These are phyloP conservation scores for Cordyceps militaris DNA, from an alignment of 2,329 filamentous ascomycete genomes.

Conservation along the genomic window DNA sequence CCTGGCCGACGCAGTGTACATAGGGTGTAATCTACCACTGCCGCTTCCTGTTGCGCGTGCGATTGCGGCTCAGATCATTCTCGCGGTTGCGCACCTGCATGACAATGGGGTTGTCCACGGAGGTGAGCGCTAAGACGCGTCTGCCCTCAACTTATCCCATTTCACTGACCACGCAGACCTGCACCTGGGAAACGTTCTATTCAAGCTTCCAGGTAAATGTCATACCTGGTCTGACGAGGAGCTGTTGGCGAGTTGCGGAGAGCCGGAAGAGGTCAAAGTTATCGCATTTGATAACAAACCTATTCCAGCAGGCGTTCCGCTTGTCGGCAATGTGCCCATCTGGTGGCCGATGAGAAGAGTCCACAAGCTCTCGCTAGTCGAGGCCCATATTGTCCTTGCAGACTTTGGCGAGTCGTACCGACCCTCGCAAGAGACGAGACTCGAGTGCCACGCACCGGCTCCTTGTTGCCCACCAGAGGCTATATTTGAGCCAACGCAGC, in stretches of 20 bases:
- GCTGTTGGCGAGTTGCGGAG: constrained; percentile 24
- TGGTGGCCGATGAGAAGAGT: background rate
- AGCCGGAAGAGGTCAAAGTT: constrained; percentile 23
- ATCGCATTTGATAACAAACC: constrained; percentile 18
- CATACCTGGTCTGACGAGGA: constrained; percentile 25
- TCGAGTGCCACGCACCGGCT: constrained; percentile 15
- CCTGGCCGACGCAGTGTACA: constrained; percentile 6
- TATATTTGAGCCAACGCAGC: background rate
- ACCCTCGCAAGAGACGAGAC: constrained; percentile 18
- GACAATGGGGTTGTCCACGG: constrained; percentile 16
- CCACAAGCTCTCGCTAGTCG: constrained; percentile 15
- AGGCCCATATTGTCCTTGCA: constrained; percentile 23
- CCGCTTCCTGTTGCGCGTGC: constrained; percentile 17
- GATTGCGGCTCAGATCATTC: constrained; percentile 16
- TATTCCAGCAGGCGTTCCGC: background rate
- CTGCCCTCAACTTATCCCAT: background rate
- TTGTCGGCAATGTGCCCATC: background rate
- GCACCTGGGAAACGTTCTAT: constrained; percentile 21
- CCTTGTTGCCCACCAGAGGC: constrained; percentile 10
- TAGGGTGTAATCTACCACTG: constrained; percentile 7
- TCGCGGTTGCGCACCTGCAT: constrained; percentile 22
- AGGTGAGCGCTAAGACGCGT: background rate
- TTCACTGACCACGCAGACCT: background rate
- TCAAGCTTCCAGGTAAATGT: constrained; percentile 8
- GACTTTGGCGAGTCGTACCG: constrained; percentile 29